phyloP scores from a whole-genome alignment of 2,329 filamentous ascomycete genomes.

The Paecilomyces sp. region DNA sequence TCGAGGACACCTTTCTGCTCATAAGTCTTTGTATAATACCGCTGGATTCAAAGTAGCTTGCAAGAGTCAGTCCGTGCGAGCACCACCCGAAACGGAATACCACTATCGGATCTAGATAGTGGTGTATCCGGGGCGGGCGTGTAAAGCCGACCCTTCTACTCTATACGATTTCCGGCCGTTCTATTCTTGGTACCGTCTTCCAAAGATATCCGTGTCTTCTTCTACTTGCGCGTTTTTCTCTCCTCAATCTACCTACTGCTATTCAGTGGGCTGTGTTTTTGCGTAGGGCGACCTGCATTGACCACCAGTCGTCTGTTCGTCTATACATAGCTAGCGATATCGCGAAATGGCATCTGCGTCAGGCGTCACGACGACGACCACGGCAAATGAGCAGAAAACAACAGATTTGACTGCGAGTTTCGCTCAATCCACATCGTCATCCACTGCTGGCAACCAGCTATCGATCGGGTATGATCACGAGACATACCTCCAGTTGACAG shows the following conservation, averaged over 20 bases:
- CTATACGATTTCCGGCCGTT: background rate
- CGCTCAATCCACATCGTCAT: slow-evolving; percentile 3
- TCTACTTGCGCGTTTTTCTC: background rate
- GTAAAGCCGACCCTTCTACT: background rate
- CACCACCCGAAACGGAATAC: background rate
- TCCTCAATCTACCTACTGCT: background rate
- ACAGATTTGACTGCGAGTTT: slow-evolving; percentile 10
- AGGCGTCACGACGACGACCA: background rate
- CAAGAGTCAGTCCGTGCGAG: background rate
- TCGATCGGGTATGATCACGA: slow-evolving; percentile 25
- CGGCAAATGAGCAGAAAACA: background rate
- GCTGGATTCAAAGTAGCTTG: background rate
- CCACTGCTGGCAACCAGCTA: slow-evolving; percentile 1
- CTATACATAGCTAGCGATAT: background rate
- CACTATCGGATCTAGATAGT: background rate
- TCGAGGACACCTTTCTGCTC: background rate
- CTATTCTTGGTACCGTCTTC: background rate
- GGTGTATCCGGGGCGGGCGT: background rate
- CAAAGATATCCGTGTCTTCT: background rate
- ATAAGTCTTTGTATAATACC: background rate
- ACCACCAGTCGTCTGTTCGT: background rate
- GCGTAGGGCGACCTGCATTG: background rate
- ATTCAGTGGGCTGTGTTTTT: background rate
- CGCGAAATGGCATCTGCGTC: background rate
- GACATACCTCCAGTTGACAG: slow-evolving; percentile 21